Base-by-base conservation (phyloP, 768 basidiomycete genomes). In the Mycena galericulata region DNA sequence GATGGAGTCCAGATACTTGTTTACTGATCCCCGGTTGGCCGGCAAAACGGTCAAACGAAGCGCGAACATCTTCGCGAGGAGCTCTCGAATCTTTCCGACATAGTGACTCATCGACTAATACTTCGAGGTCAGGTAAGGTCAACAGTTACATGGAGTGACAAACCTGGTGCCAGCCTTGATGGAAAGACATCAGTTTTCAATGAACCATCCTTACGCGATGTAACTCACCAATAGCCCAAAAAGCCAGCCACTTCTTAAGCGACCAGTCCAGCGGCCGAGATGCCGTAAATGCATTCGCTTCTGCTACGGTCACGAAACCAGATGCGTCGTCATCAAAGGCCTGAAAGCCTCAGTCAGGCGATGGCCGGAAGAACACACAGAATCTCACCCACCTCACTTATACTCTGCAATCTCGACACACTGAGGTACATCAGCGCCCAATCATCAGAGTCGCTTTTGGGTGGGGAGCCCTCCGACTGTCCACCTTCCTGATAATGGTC, bases 291-390 rank as follows among this genome's bases (percentile, higher is more conserved):
- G 58, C 54, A 54, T 82, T 82, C 1, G 77, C 78, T 36, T 81
- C 81, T 11, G 67, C 66, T 14, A 64, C 75, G 0, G 58, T 80
- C 11, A 82, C 67, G 49, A 78, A 83, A 0, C 82, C 81, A 12
- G 77, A 78, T 0, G 73, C 77, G 65, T 84, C 81, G 34, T 79
- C 79, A 40, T 84, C 82, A 47, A 84, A 78, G 2, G 60, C 62
- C 38, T 36, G 34, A 36, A 36, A 36, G 14, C 34, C 14, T 36
- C 34, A 36, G 34, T 14, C 34, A 36, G 6, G 7, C 10, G 24
- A 30, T 47, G 3, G 4, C 14, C 5, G 4, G n/a, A 7, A 27
- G 30, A 18, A 4, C 20, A 20, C 30, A 53, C 3, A 20, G 30
- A 34, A 10, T 2, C 30, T 32, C 51, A 20, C 51, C 43, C 2